Evolutionary conservation across 495 filamentous ascomycete species (phyloP), one percentile per base, ranked within the genome.

Genomic region (Cercophora samala): DNA sequence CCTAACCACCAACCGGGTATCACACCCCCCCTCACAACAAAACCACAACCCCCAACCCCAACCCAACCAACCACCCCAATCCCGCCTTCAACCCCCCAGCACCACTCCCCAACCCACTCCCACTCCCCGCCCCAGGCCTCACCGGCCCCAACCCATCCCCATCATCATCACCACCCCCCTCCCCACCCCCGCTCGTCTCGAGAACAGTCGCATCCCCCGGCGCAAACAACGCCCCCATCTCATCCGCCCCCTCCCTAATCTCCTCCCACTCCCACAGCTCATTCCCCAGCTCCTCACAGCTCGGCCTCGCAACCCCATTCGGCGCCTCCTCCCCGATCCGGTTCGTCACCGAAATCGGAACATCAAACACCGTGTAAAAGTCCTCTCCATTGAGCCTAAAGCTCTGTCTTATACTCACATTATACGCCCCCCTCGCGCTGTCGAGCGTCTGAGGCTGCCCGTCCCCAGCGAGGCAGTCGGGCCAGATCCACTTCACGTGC

Each of bases 401-500:
- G 63, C 82, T 87, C 68, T 91, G 88, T 61, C 87, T 87, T 71
- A 90, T 88, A 11, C 87, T 88, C 72, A 90, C 85, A 58, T 86
- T 86, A 66, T 86, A 85, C 1, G 73, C 65, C 1, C 84, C 84
- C 4, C 84, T 77, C 42, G 74, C 78, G 58, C 74, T 79, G 37
- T 74, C 74, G 5, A 71, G 64, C 6, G 46, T 63, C 0, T 66
- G 66, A 13, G 78, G 74, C 69, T 80, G 66, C 5, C 86, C 86
- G 62, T 86, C 78, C 11, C 88, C 87, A 19, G 87, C 84, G 1
- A 91, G 77, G 71, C 88, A 90, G 59, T 82, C 82, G 1, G 88
- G 87, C 87, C 87, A 90, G 11, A 79, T 73, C 86, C 87, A 90
- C 69, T 87, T 87, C 54, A 90, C 84, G 72, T 90, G 87, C 73